These are phyloP conservation scores for Sporothrix pallida DNA, from an alignment of 2,329 filamentous ascomycete species.

Conservation along the genomic window DNA sequence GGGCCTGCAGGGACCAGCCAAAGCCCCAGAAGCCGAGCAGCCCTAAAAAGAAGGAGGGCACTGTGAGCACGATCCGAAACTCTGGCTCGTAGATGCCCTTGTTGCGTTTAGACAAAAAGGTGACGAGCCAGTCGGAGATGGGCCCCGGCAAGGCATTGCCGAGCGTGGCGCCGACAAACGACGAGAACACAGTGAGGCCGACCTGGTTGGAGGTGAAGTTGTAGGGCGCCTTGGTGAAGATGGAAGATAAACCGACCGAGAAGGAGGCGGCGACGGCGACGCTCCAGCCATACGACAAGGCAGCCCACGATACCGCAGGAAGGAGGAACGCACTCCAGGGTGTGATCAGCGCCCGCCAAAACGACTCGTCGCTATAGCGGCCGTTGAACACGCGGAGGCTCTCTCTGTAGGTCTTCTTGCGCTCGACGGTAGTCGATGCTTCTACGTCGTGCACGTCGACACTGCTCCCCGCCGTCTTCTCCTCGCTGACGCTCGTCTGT, in stretches of 20 bases:
- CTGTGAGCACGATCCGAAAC: conserved; percentile 48
- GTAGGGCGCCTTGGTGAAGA: conserved; percentile 52
- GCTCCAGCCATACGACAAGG: conserved; percentile 49
- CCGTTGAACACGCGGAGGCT: conserved; percentile 39
- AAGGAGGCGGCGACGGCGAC: conserved; percentile 41
- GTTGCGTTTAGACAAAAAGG: conserved; percentile 48
- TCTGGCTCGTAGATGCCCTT: conserved; percentile 54
- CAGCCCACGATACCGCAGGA: conserved; percentile 51
- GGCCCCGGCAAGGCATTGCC: conserved; percentile 45
- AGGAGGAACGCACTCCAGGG: conserved; percentile 52
- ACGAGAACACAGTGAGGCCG: conserved; percentile 48
- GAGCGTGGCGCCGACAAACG: conserved; percentile 49
- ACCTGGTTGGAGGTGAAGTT: conserved; percentile 46
- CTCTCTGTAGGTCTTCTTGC: conserved; percentile 37
- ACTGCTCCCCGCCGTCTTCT: conserved; percentile 10
- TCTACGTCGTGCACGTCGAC: neutral
- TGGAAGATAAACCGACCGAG: conserved; percentile 30
- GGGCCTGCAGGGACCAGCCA: conserved; percentile 40
- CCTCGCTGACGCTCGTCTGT: too few relatives aligned
- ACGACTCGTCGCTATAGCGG: conserved; percentile 37
- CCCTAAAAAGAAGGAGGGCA: conserved; percentile 45
- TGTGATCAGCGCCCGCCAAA: conserved; percentile 38
- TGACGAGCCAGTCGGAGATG: conserved; percentile 47
- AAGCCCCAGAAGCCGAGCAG: conserved; percentile 48
- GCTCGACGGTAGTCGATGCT: neutral